These are phyloP conservation scores for Monosporascus sp. DNA, from an alignment of 2,329 filamentous ascomycete species.

Conservation along the genomic window DNA sequence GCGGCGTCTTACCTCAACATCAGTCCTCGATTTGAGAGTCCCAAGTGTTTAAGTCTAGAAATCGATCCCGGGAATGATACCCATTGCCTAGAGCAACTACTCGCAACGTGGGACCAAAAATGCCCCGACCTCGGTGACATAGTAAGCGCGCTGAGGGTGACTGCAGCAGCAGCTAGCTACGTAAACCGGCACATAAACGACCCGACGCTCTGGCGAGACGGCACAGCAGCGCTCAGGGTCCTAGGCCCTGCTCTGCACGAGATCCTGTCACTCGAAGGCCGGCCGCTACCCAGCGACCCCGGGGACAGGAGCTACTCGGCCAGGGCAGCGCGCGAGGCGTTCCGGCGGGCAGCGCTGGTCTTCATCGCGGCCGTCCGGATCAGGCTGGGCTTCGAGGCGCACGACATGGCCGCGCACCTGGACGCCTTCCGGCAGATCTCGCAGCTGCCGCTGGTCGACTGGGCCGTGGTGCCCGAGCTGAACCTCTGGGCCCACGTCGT, in stretches of 20 bases:
- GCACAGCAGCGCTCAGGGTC: slow-evolving; percentile 18
- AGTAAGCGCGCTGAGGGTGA: slow-evolving; percentile 16
- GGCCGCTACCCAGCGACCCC: slow-evolving; percentile 15
- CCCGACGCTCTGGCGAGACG: slow-evolving; percentile 19
- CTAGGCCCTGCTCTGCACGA: slow-evolving; percentile 19
- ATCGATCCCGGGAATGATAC: slow-evolving; percentile 15
- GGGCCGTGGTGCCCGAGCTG: slow-evolving; percentile 23
- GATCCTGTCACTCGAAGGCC: slow-evolving; percentile 19
- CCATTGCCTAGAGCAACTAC: slow-evolving; percentile 14
- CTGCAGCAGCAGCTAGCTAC: slow-evolving; percentile 21
- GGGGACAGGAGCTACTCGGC: slow-evolving; percentile 13
- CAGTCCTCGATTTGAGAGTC: slow-evolving; percentile 16
- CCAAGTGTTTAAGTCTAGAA: slow-evolving; percentile 11
- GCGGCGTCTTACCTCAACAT: slow-evolving; percentile 20
- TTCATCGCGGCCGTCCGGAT: slow-evolving; percentile 20
- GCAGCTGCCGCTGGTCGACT: slow-evolving; percentile 19
- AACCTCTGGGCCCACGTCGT: slow-evolving; percentile 23
- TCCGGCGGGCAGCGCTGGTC: slow-evolving; percentile 19
- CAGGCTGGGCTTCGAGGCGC: slow-evolving; percentile 14
- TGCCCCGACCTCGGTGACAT: slow-evolving; percentile 20
- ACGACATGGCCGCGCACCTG: slow-evolving; percentile 18
- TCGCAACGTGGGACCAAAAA: slow-evolving; percentile 15
- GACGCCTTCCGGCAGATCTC: slow-evolving; percentile 24
- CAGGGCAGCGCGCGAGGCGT: slow-evolving; percentile 21
- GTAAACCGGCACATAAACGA: slow-evolving; percentile 14